These are phyloP conservation scores for Globisporangium heterothallicum DNA, from an alignment of 352 stramenopile genomes.

Conservation along the genomic window DNA sequence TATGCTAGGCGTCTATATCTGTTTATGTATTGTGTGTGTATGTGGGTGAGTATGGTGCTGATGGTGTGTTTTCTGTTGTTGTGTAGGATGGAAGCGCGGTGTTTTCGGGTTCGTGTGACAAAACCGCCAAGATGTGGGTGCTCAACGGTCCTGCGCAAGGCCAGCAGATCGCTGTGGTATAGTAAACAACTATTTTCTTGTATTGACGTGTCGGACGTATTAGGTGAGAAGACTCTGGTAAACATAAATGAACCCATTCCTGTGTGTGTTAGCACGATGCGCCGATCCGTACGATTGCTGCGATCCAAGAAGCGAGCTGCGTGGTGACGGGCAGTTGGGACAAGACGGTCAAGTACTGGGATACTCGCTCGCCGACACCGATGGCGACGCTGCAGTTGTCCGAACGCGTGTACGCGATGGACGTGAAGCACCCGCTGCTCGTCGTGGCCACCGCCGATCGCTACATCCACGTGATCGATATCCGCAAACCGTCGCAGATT, in stretches of 20 bases:
- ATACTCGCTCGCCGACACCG: slow-evolving; percentile 86
- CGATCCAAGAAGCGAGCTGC: slow-evolving; percentile 80
- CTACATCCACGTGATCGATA: slow-evolving; percentile 85
- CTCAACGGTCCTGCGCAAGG: slow-evolving; percentile 72
- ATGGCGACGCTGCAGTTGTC: slow-evolving; percentile 89
- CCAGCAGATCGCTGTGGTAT: slow-evolving; percentile 75
- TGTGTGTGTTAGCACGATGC: slow-evolving; percentile 73
- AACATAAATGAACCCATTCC: slow-evolving; percentile 1
- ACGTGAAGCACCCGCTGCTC: slow-evolving; percentile 89
- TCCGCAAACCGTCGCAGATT: slow-evolving; percentile 83
- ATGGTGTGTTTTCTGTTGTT: slow-evolving; percentile 5
- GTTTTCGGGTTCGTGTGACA: slow-evolving; percentile 92
- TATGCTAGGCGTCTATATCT: slow-evolving; percentile 26
- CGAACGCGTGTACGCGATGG: slow-evolving; percentile 93
- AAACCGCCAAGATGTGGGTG: slow-evolving; percentile 94
- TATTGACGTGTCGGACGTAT: too few relatives aligned
- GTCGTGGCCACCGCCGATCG: slow-evolving; percentile 92
- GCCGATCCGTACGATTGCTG: slow-evolving; percentile 86
- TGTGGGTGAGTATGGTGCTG: neutral
- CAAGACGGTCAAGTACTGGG: slow-evolving; percentile 97
- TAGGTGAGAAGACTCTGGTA: too few relatives aligned
- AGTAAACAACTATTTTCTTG: neutral
- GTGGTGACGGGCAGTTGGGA: slow-evolving; percentile 94
- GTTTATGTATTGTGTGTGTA: neutral
- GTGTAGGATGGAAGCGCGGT: slow-evolving; percentile 88